These are phyloP conservation scores for Chaetomium fimeti DNA, from an alignment of 495 filamentous ascomycete species.

Conservation along the genomic window DNA sequence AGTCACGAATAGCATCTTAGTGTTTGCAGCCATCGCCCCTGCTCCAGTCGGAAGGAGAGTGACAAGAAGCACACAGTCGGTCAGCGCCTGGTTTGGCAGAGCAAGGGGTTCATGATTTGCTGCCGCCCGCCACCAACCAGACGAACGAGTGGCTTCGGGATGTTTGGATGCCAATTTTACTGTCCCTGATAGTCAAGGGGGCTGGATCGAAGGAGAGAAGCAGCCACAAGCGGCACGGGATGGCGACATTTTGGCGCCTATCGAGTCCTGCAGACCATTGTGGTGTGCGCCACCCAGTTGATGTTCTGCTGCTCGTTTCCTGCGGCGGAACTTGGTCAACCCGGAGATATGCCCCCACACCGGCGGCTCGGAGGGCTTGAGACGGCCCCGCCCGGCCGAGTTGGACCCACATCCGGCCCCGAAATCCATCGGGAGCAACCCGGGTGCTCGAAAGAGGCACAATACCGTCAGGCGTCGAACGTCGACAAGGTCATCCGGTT, in stretches of 20 bases:
- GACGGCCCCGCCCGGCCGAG: background rate
- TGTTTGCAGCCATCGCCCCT: background rate
- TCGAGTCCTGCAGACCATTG: background rate
- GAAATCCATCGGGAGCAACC: background rate
- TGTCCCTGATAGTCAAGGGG: background rate
- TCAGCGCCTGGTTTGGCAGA: background rate
- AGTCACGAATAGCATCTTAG: background rate
- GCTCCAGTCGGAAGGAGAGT: background rate
- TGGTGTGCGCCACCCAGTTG: background rate
- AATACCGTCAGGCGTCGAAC: background rate
- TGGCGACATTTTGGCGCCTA: background rate
- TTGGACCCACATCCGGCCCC: background rate
- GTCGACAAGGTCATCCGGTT: background rate
- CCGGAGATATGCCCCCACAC: background rate
- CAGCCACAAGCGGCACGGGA: background rate
- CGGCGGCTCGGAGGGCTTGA: background rate
- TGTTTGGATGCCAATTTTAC: background rate
- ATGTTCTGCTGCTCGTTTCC: background rate
- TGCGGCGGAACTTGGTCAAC: background rate
- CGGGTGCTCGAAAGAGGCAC: background rate
- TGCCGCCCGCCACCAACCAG: background rate
- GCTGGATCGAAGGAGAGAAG: background rate
- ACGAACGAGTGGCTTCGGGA: background rate
- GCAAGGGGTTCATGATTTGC: background rate
- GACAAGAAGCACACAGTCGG: background rate